Percentiles rank a stretch among this genome's conserved stretches.
phyloP scores from a whole-genome alignment of 495 filamentous ascomycete species.

The Hypoxylon trugodes region DNA sequence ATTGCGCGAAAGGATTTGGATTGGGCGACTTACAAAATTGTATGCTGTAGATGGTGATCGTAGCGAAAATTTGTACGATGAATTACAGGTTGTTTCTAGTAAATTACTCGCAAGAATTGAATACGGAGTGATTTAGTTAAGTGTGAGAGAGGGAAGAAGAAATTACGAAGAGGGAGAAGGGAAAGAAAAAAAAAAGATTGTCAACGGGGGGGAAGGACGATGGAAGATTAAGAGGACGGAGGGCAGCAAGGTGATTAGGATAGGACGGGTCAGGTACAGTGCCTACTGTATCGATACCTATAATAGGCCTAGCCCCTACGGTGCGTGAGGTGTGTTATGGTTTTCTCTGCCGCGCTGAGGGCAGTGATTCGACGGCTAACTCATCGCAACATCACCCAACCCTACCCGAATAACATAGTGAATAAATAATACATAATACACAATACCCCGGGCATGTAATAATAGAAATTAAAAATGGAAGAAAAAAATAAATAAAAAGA shows the following conservation, averaged over 20 bases:
- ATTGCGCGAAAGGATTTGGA: not conserved
- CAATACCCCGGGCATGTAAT: constrained; percentile 18
- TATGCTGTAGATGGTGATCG: constrained; percentile 3
- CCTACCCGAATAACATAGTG: constrained; percentile 27
- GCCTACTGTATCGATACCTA: too few species aligned
- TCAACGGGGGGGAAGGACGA: constrained; percentile 25
- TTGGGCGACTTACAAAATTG: constrained; percentile 29
- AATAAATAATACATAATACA: too few species aligned
- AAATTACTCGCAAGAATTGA: not conserved
- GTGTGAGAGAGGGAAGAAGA: not conserved
- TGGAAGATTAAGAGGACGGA: constrained; percentile 31
- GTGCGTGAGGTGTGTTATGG: constrained; percentile 33
- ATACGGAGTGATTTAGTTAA: not conserved
- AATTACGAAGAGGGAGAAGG: not conserved
- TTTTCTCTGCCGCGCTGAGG: constrained; percentile 22
- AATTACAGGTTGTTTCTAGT: not conserved
- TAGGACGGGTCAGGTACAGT: too few species aligned
- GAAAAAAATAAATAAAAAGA: too few species aligned
- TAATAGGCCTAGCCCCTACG: too few species aligned
- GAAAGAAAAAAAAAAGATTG: constrained; percentile 8
- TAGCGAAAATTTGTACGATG: not conserved
- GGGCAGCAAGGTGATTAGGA: constrained; percentile 36
- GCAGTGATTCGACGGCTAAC: constrained; percentile 32
- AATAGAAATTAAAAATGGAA: constrained; percentile 34
- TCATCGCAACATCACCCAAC: constrained; percentile 25